A percentile compares a stretch with the other conserved stretches of the same genome.
Conservation (phyloP, 2,329 filamentous ascomycete genomes). For the Colletotrichum chlorophyti region DNA sequence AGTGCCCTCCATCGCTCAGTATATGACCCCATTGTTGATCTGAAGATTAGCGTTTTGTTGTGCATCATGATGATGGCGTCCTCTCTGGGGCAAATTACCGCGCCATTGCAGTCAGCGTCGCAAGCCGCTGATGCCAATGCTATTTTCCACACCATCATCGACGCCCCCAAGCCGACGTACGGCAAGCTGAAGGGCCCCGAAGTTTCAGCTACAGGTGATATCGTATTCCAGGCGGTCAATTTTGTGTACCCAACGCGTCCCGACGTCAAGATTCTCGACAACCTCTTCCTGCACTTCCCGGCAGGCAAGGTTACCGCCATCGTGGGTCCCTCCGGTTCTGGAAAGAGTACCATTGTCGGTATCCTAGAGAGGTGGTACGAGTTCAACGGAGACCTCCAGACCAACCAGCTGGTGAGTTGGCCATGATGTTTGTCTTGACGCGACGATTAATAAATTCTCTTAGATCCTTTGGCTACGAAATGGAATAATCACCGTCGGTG, state of each 20-base stretch:
- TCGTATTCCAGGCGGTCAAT: slow-evolving; percentile 44
- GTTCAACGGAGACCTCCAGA: slow-evolving; percentile 20
- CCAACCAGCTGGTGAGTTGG: slow-evolving; percentile 45
- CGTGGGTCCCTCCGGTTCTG: slow-evolving; percentile 44
- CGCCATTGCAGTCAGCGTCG: slow-evolving; percentile 41
- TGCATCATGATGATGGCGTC: slow-evolving; percentile 38
- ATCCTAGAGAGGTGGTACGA: slow-evolving; percentile 48
- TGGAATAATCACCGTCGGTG: slow-evolving; percentile 22
- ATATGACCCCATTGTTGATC: neutral
- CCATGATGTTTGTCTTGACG: slow-evolving; percentile 82
- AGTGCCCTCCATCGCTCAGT: neutral
- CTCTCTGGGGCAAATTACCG: slow-evolving; percentile 39
- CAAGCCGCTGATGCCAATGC: slow-evolving; percentile 44
- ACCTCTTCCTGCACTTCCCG: slow-evolving; percentile 41
- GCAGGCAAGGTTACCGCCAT: slow-evolving; percentile 40
- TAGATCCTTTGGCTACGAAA: slow-evolving; percentile 45
- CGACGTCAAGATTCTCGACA: slow-evolving; percentile 39
- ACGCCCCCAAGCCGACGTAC: slow-evolving; percentile 48
- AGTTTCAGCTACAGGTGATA: slow-evolving; percentile 58
- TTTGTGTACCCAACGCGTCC: slow-evolving; percentile 45
- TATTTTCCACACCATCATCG: slow-evolving; percentile 49
- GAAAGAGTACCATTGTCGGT: slow-evolving; percentile 47
- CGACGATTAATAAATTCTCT: slow-evolving; percentile 50
- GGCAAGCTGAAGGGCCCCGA: slow-evolving; percentile 54
- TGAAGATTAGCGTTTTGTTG: slow-evolving; percentile 29